phyloP scores from a whole-genome alignment of 2,329 filamentous ascomycete species.

The Elsinoe ampelina region DNA sequence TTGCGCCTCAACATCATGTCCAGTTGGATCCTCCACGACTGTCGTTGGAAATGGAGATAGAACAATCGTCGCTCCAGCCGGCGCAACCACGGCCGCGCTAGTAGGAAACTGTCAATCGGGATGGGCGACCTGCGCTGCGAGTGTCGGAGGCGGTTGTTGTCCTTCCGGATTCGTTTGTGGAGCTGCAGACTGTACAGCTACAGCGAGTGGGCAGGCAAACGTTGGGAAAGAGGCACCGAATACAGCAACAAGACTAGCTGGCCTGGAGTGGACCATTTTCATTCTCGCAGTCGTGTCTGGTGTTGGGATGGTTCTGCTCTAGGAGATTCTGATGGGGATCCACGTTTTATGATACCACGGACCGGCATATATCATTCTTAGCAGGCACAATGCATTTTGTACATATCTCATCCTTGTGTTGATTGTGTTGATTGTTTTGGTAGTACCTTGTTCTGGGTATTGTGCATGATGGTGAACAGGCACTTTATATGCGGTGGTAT shows the following conservation, averaged over 20 bases:
- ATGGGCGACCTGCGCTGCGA: conserved; percentile 64
- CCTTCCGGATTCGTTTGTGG: conserved; percentile 68
- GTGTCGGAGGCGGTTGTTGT: conserved; percentile 72
- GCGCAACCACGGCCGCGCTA: conserved; percentile 33
- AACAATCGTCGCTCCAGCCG: conserved; percentile 58
- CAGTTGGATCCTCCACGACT: conserved; percentile 51
- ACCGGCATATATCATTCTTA: not conserved
- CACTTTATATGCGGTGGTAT: too few species aligned
- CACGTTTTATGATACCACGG: not conserved
- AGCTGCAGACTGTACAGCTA: conserved; percentile 56
- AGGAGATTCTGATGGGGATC: conserved; percentile 21
- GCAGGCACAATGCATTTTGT: not conserved
- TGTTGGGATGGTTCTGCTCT: conserved; percentile 32
- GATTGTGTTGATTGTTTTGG: not conserved
- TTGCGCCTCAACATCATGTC: conserved; percentile 74
- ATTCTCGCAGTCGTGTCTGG: conserved; percentile 25
- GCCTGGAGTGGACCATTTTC: conserved; percentile 25
- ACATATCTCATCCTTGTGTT: not conserved
- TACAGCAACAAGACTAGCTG: conserved; percentile 25
- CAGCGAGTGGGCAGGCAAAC: conserved; percentile 44
- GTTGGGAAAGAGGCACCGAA: conserved; percentile 37
- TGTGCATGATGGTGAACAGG: too few species aligned
- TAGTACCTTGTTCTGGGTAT: too few species aligned
- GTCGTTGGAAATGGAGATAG: conserved; percentile 55
- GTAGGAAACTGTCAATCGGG: conserved; percentile 57